These are phyloP conservation scores for Solanum sejunctum DNA, from an alignment of 257 asterid species.

Conservation along the genomic window DNA sequence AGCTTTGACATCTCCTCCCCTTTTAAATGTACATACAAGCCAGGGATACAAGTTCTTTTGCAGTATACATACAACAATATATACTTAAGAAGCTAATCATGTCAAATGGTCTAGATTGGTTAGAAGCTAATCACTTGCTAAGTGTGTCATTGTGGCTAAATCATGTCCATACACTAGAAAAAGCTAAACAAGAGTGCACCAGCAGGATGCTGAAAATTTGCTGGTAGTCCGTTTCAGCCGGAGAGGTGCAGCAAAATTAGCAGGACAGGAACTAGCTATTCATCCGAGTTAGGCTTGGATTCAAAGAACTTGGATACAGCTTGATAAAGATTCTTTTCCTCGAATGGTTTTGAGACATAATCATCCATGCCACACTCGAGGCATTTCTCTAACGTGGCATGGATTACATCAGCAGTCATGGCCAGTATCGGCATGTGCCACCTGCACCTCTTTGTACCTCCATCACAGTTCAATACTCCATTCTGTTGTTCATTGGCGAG, in stretches of 20 bases:
- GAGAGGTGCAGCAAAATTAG: neutral
- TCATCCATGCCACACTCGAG: constrained; percentile 79
- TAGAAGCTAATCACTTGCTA: neutral
- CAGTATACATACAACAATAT: neutral
- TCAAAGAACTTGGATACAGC: constrained; percentile 73
- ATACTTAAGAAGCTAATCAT: constrained; percentile 3
- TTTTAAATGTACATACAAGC: constrained; percentile 10
- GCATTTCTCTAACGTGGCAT: constrained; percentile 71
- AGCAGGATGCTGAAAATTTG: constrained; percentile 27
- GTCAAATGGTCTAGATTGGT: neutral
- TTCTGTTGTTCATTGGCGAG: constrained; percentile 24
- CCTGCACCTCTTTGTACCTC: neutral
- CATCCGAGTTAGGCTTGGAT: constrained; percentile 15
- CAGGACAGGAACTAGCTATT: neutral
- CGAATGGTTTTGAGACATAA: constrained; percentile 82
- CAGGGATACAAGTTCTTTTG: constrained; percentile 3
- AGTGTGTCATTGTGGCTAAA: neutral
- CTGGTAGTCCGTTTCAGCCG: constrained; percentile 6
- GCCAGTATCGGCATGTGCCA: constrained; percentile 86
- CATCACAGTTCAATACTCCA: constrained; percentile 10
- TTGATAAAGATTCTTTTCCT: constrained; percentile 67
- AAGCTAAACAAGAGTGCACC: constrained; percentile 5
- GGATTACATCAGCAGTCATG: constrained; percentile 92
- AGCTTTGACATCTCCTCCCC: constrained; percentile 7
- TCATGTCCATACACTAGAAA: neutral